A percentile compares a stretch with the other conserved stretches of the same genome.
phyloP scores from a whole-genome alignment of 768 basidiomycete genomes.

The Tulasnella sp. region DNA sequence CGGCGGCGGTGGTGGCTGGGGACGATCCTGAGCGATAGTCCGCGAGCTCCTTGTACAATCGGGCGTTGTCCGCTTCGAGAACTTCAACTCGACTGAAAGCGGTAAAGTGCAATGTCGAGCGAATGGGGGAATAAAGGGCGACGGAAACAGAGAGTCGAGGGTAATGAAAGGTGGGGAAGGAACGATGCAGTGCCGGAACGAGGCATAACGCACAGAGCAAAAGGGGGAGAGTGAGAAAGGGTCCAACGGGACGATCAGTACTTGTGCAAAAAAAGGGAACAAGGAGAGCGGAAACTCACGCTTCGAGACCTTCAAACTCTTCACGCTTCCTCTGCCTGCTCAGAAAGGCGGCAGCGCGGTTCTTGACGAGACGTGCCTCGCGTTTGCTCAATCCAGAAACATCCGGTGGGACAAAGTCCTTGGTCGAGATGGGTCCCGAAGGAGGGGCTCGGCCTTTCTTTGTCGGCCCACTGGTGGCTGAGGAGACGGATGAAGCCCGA shows the following conservation, averaged over 20 bases:
- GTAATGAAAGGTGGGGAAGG: conserved; percentile 28
- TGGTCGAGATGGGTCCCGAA: conserved; percentile 53
- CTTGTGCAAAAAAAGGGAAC: conserved; percentile 16
- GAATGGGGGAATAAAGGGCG: background rate
- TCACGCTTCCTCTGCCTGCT: conserved; percentile 87
- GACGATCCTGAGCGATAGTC: conserved; percentile 2
- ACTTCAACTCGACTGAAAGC: conserved; percentile 68
- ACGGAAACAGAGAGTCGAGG: background rate
- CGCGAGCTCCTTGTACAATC: conserved; percentile 42
- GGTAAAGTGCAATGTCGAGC: conserved; percentile 29
- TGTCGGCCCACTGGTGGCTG: background rate
- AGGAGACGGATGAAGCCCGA: conserved; percentile 24
- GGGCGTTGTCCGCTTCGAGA: conserved; percentile 78
- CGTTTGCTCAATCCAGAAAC: conserved; percentile 85
- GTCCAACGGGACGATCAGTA: background rate
- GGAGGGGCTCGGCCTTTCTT: conserved; percentile 52
- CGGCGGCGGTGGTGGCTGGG: background rate
- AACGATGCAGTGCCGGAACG: background rate
- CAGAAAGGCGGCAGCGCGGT: conserved; percentile 87
- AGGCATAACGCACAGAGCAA: background rate
- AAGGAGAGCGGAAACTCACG: conserved; percentile 52
- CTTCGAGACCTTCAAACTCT: conserved; percentile 87
- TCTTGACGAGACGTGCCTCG: conserved; percentile 87
- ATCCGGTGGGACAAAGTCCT: conserved; percentile 85
- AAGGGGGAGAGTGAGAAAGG: background rate